Percentiles rank a stretch among this genome's conserved stretches.
Evolutionary conservation across 179 eudicot species (phyloP).

Genomic region (Patellifolia procumbens): DNA sequence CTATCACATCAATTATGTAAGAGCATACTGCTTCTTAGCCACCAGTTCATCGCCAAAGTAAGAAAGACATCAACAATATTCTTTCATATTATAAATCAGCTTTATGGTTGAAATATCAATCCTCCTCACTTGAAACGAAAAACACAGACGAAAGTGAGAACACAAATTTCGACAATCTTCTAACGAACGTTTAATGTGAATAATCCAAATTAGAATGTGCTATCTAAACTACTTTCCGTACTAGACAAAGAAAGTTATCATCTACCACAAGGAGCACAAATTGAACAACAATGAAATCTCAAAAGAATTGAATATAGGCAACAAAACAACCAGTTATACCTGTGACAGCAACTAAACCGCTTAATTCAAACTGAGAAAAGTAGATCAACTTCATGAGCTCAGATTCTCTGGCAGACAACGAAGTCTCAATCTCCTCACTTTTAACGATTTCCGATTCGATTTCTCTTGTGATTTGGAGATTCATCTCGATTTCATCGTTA

Average conservation of each 20-base stretch:
- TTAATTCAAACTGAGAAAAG: constrained; percentile 44
- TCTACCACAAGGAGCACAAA: too few relatives aligned
- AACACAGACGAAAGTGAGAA: too few relatives aligned
- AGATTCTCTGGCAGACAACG: constrained; percentile 41
- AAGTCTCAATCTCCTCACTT: constrained; percentile 45
- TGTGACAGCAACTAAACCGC: constrained; percentile 47
- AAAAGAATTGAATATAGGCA: not conserved
- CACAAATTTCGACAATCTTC: not conserved
- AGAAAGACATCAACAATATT: too few relatives aligned
- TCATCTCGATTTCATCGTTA: constrained; percentile 61
- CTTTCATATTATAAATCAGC: too few relatives aligned
- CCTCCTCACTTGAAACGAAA: too few relatives aligned
- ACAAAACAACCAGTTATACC: constrained; percentile 33
- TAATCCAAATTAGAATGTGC: not conserved
- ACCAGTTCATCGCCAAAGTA: too few relatives aligned
- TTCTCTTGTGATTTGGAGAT: constrained; percentile 52
- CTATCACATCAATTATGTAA: too few relatives aligned
- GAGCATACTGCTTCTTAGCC: too few relatives aligned
- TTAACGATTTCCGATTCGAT: constrained; percentile 68
- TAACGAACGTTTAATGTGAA: not conserved
- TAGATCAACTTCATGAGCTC: constrained; percentile 46
- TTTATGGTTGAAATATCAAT: too few relatives aligned
- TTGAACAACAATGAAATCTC: too few relatives aligned
- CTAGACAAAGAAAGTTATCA: not conserved
- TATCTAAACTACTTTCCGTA: too few relatives aligned